These are phyloP conservation scores for Moringa oleifera DNA, from an alignment of 345 rosid genomes.

Conservation along the genomic window DNA sequence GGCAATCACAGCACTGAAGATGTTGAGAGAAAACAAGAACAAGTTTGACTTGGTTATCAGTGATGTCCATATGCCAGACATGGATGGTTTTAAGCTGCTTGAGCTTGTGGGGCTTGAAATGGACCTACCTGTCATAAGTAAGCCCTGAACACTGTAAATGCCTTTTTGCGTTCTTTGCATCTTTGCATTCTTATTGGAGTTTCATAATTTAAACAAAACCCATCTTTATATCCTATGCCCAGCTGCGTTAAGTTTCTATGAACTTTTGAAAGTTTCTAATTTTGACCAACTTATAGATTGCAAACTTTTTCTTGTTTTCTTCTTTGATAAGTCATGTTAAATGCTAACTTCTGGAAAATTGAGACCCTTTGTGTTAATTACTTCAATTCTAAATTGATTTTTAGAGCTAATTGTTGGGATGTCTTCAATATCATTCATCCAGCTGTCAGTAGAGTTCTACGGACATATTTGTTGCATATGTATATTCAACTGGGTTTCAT, in stretches of 20 bases:
- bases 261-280: not conserved
- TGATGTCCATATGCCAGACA: constrained; percentile 82
- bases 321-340: too few species aligned
- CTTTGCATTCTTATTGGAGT: not conserved
- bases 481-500: not conserved
- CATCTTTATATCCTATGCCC: not conserved
- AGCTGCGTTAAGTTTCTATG: not conserved
- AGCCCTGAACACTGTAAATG: constrained; percentile 12
- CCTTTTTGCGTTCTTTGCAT: not conserved
- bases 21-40: constrained; percentile 70
- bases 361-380: too few species aligned
- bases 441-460: not conserved
- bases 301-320: too few species aligned
- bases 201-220: too few species aligned
- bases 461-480: not conserved
- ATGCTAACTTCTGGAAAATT: too few species aligned
- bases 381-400: not conserved
- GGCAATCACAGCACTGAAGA: constrained; percentile 46
- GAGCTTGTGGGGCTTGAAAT: constrained; percentile 82
- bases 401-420: not conserved
- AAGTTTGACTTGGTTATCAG: constrained; percentile 71
- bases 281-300: not conserved
- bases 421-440: too few species aligned
- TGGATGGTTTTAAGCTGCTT: constrained; percentile 81
- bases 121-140: constrained; percentile 85